phyloP scores from a whole-genome alignment of 345 rosid species.

The Tarenaya hassleriana region DNA sequence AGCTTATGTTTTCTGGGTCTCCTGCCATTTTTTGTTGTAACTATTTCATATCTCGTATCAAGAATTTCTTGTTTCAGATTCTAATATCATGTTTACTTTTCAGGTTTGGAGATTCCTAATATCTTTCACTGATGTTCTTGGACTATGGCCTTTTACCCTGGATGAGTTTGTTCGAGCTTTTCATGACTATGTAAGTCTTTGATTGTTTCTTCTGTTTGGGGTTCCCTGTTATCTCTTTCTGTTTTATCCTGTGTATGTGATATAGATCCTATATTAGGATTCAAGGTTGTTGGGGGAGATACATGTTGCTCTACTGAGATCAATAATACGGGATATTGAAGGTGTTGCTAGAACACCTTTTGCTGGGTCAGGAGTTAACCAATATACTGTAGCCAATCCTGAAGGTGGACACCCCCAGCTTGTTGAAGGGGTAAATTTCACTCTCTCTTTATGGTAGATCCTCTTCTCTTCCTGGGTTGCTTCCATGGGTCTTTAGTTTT shows the following conservation, averaged over 20 bases:
- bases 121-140: slow-evolving; percentile 87
- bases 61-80: slow-evolving; percentile 11
- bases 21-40: not conserved
- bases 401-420: slow-evolving; percentile 97
- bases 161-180: slow-evolving; percentile 96
- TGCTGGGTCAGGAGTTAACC: slow-evolving; percentile 73
- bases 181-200: slow-evolving; percentile 79
- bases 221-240: slow-evolving; percentile 7
- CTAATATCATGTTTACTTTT: slow-evolving; percentile 23
- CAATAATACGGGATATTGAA: slow-evolving; percentile 81
- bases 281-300: slow-evolving; percentile 93
- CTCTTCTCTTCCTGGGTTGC: slow-evolving; percentile 3
- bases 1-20: not conserved
- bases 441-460: slow-evolving; percentile 8
- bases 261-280: slow-evolving; percentile 52
- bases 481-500: slow-evolving; percentile 19
- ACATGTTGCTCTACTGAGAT: slow-evolving; percentile 76
- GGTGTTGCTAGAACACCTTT: slow-evolving; percentile 89
- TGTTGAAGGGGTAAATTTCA: slow-evolving; percentile 80
- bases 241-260: slow-evolving; percentile 15
- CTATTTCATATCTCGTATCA: not conserved
- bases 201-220: slow-evolving; percentile 3
- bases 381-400: slow-evolving; percentile 81
- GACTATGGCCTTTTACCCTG: slow-evolving; percentile 97
- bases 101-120: slow-evolving; percentile 96